Evolutionary conservation across 2,329 filamentous ascomycete genomes (phyloP), one percentile per base, ranked within the genome.

Genomic region (Orbilia javanica): DNA sequence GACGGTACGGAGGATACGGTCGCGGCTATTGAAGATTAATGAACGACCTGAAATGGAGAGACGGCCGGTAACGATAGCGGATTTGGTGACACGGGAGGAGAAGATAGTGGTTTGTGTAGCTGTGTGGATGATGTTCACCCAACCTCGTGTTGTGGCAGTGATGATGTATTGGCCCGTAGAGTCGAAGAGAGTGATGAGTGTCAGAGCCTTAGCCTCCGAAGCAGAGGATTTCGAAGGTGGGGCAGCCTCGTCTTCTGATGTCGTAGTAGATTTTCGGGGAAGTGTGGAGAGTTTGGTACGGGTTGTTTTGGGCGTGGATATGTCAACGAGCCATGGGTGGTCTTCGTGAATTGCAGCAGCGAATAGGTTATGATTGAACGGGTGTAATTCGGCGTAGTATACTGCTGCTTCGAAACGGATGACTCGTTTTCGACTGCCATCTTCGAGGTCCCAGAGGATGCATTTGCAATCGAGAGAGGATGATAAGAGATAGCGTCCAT

Each of bases 381-480:
- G 95, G 84, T 99, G 93, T 71, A 99, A 87, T 85, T 99, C 96
- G 2, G 95, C 96, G 81, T 96, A 97, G 85, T 97, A 99, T 36
- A 97, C 93, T 0, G 95, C 94, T 2, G 94, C 93, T 80, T 95
- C 91, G 82, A 99, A 97, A 80, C 94, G 92, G 81, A 97, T 92
- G 81, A 93, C 94, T 80, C 94, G 91, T 82, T 94, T 86, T 76
- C 92, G 87, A 80, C 87, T 87, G 83, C 90, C 89, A 84, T 91
- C 88, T 82, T 91, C 88, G 74, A 99, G 86, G 84, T 99, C 96
- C 96, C 96, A 99, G 0, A 99, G 87, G 63, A 97, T 94, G 79
- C 92, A 94, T 85, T 96, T 97, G 93, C 95, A 98, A 82, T 97
- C 96, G 84, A 97, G 93, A 52, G 94, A 97, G 10, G 94, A 93